A percentile compares a stretch with the other conserved stretches of the same genome.
These are phyloP conservation scores for Podospora pseudoanserina DNA, from an alignment of 495 filamentous ascomycete species.

Conservation along the genomic window DNA sequence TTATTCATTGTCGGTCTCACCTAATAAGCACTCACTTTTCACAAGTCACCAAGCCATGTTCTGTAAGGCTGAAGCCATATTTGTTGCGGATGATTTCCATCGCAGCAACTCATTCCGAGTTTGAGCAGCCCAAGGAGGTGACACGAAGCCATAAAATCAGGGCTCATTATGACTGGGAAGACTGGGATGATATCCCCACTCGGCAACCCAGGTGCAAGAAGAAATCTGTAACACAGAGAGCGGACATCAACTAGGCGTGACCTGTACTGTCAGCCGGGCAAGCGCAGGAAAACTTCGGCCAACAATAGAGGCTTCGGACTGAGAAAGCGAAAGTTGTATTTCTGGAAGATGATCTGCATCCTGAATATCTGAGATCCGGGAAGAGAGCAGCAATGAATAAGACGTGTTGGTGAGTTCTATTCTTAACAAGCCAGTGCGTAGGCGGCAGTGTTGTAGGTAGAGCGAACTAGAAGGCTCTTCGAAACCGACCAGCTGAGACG, in stretches of 20 bases:
- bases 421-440: neutral
- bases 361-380: neutral
- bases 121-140: neutral
- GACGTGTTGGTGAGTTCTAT: neutral
- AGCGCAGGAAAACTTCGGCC: neutral
- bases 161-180: neutral
- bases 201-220: neutral
- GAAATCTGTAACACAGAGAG: neutral
- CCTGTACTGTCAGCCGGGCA: neutral
- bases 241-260: neutral
- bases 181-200: neutral
- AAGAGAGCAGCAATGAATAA: neutral
- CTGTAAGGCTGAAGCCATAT: no score
- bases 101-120: neutral
- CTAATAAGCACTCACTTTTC: no score
- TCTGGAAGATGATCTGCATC: neutral
- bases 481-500: neutral
- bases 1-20: no score
- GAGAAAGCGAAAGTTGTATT: neutral
- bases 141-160: neutral
- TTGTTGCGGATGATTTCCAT: no score
- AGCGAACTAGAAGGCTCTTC: neutral
- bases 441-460: neutral
- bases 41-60: no score
- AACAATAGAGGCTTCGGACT: neutral